phyloP scores from a whole-genome alignment of 179 eudicot genomes.

The Camellia oleifera region DNA sequence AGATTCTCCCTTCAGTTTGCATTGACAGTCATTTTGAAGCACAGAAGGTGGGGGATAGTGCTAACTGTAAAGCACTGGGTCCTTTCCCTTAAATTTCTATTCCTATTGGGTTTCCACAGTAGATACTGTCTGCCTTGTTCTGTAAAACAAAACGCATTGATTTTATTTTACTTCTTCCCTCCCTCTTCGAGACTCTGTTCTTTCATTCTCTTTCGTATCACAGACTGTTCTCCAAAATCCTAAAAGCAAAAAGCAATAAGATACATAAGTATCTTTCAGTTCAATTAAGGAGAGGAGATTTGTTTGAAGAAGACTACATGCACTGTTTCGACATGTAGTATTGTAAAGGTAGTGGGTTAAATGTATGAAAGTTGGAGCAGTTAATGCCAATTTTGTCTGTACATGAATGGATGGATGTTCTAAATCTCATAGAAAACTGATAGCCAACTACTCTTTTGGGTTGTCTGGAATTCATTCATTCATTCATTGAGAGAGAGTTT shows the following conservation, averaged over 20 bases:
- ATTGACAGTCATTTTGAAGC: conserved; percentile 13
- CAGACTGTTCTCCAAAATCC: neutral
- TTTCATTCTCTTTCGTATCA: neutral
- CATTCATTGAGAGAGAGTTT: neutral
- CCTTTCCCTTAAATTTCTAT: neutral
- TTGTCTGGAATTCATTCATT: neutral
- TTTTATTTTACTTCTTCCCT: neutral
- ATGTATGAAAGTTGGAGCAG: neutral
- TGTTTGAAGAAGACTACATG: neutral
- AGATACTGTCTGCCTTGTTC: conserved; percentile 9
- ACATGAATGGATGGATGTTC: neutral
- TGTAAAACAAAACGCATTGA: neutral
- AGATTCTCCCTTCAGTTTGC: conserved; percentile 15
- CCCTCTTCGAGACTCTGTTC: neutral
- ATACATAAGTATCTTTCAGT: neutral
- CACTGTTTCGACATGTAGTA: neutral
- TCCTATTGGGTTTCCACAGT: conserved; percentile 2
- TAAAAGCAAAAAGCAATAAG: conserved; percentile 11
- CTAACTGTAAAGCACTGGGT: conserved; percentile 2
- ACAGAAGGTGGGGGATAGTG: conserved; percentile 15
- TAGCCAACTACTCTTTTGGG: conserved; percentile 1
- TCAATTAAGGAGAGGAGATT: neutral
- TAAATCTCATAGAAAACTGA: neutral
- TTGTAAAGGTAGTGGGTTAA: neutral
- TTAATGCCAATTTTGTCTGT: conserved; percentile 1